phyloP scores from a whole-genome alignment of 176 grass and related monocot species.

The Coix lacrymajobi region DNA sequence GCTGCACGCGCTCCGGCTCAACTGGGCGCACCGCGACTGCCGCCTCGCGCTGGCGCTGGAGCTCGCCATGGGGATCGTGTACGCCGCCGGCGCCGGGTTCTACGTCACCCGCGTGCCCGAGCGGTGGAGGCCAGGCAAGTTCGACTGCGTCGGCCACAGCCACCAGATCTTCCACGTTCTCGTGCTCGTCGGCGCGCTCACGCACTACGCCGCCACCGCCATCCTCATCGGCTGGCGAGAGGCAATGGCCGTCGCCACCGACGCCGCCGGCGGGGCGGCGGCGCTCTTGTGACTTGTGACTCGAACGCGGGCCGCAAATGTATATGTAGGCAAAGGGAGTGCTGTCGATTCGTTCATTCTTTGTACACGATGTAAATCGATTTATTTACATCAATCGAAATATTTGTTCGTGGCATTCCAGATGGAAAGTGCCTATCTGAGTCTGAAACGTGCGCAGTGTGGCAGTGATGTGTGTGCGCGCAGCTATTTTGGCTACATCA shows the following conservation, averaged over 20 bases:
- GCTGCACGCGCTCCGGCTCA: slow-evolving; percentile 54
- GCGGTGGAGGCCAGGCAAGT: slow-evolving; percentile 69
- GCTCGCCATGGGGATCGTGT: slow-evolving; percentile 64
- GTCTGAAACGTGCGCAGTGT: neutral
- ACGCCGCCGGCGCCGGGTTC: slow-evolving; percentile 52
- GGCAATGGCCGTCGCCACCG: slow-evolving; percentile 17
- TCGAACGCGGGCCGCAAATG: neutral
- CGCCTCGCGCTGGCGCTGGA: slow-evolving; percentile 65
- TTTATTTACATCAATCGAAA: neutral
- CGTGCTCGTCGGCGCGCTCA: slow-evolving; percentile 71
- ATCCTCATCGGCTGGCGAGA: slow-evolving; percentile 78
- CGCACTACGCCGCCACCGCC: slow-evolving; percentile 66
- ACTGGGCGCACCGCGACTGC: slow-evolving; percentile 55
- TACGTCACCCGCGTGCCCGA: slow-evolving; percentile 82
- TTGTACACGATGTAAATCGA: neutral
- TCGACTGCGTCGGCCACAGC: slow-evolving; percentile 75
- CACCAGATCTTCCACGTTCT: slow-evolving; percentile 97
- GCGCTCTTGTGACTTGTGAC: slow-evolving; percentile 14
- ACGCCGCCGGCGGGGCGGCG: neutral
- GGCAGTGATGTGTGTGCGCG: neutral
- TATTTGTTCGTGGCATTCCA: neutral
- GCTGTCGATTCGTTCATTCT: slow-evolving; percentile 35
- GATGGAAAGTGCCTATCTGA: neutral
- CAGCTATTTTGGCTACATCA: neutral
- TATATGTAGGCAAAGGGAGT: slow-evolving; percentile 1